These are phyloP conservation scores for Colletotrichum sp. DNA, from an alignment of 2,329 filamentous ascomycete genomes.

Conservation along the genomic window DNA sequence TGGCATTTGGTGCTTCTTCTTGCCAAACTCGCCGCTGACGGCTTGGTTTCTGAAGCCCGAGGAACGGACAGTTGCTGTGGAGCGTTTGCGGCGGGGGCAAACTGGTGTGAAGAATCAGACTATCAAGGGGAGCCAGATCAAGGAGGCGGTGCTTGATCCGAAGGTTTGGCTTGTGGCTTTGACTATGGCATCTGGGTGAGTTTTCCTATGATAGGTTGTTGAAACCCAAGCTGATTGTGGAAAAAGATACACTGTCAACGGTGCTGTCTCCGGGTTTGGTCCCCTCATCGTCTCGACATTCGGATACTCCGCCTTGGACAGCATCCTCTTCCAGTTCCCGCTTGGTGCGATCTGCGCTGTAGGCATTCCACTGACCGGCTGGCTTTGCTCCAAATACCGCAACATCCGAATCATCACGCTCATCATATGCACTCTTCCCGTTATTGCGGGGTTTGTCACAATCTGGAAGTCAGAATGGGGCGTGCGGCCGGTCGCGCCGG, in stretches of 20 bases:
- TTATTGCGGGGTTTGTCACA: conserved; percentile 64
- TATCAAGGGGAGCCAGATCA: conserved; percentile 52
- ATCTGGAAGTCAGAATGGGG: conserved; percentile 62
- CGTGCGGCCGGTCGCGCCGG: conserved; percentile 55
- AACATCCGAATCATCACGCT: conserved; percentile 61
- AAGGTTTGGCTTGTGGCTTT: conserved; percentile 58
- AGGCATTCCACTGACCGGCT: conserved; percentile 59
- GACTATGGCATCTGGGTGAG: conserved; percentile 53
- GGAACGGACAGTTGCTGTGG: conserved; percentile 57
- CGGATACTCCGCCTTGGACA: conserved; percentile 54
- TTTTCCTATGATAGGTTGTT: no score
- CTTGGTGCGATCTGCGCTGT: conserved; percentile 60
- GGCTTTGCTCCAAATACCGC: conserved; percentile 50
- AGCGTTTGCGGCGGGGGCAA: conserved; percentile 53
- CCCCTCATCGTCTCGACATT: conserved; percentile 61
- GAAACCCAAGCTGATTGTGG: neutral
- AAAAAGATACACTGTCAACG: conserved; percentile 55
- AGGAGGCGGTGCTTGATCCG: conserved; percentile 50
- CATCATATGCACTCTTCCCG: conserved; percentile 59
- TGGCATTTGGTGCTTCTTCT: conserved; percentile 55
- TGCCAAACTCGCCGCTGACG: conserved; percentile 58
- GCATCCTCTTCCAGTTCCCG: conserved; percentile 65
- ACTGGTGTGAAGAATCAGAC: conserved; percentile 53
- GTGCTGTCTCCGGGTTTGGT: conserved; percentile 60
- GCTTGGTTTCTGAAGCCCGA: conserved; percentile 61